Evolutionary conservation across 2,329 filamentous ascomycete species (phyloP).

Genomic region (Cladosporium sp.): DNA sequence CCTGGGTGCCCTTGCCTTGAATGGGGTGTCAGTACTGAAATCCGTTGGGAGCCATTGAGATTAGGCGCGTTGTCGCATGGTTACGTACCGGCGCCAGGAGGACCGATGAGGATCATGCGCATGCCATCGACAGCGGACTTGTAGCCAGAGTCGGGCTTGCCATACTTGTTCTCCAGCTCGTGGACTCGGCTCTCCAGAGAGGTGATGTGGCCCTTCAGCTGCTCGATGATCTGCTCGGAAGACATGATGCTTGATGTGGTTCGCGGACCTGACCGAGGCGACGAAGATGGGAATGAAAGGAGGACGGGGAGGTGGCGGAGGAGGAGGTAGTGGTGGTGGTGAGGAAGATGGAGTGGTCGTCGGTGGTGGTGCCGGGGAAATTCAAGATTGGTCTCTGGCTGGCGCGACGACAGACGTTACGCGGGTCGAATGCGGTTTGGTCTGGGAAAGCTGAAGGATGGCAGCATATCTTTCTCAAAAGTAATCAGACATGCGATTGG

Average conservation of each 20-base stretch:
- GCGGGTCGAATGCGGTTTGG: conserved; percentile 11
- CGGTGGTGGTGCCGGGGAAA: conserved; percentile 2
- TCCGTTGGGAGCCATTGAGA: not conserved
- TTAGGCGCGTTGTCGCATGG: conserved; percentile 15
- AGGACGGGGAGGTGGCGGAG: not conserved
- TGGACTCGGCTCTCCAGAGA: conserved; percentile 82
- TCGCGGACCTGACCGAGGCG: conserved; percentile 8
- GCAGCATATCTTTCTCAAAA: too few species aligned
- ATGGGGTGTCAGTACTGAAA: conserved; percentile 3
- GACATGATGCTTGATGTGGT: conserved; percentile 3
- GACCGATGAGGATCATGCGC: conserved; percentile 96
- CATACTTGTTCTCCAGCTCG: conserved; percentile 59
- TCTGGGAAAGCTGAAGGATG: not conserved
- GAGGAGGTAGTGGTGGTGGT: not conserved
- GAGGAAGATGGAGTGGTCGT: conserved; percentile 1
- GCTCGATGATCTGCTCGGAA: conserved; percentile 49
- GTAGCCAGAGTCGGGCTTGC: conserved; percentile 6
- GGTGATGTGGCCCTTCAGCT: conserved; percentile 77
- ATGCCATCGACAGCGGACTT: conserved; percentile 50
- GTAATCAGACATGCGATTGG: too few species aligned
- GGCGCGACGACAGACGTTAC: conserved; percentile 5
- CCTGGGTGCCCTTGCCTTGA: conserved; percentile 95
- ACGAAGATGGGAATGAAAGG: conserved; percentile 8
- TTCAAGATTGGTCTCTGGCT: conserved; percentile 3
- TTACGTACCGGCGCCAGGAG: conserved; percentile 86